Base-by-base conservation (phyloP, 345 rosid species). In the Citrus reticulata region DNA sequence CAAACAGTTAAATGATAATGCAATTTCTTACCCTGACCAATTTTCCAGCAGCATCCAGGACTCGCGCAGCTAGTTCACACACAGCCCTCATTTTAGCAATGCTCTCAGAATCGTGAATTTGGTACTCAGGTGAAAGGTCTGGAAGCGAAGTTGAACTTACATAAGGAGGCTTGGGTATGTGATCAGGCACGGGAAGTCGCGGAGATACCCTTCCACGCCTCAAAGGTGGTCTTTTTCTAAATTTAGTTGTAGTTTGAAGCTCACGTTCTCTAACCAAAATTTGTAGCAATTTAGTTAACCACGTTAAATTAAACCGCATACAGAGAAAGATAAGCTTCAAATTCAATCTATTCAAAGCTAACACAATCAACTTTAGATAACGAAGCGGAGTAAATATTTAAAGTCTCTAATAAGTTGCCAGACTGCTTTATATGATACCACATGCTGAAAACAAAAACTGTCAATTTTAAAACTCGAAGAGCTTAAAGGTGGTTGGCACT, bases 61-160 rank as follows among this genome's bases (percentile, higher is more conserved):
- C 98, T 40, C 93, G 90, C 78, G 99, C 98, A 62, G 98, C 97
- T 57, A 96, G 97, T 87, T 93, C 93, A 42, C 97, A 89, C 37
- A 98, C 97, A 82, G 95, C 98, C 83, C 83, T 91, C 98, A 93
- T 93, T 77, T 79, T 78, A 58, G 16, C 79, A 77, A 94, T 85
- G 65, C 95, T 94, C 74, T 96, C 87, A 81, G 97, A 75, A 70
- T 90, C 97, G 76, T 90, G 97, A 79, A 92, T 73, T 81, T 92
- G 99, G 74, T 84, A 74, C 54, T 93, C 90, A 9, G 84, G 85
- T 0, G 89, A 75, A 78, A 94, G 87, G 72, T 88, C 98, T 0
- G 98, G 98, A 81, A 93, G 70, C 61, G 77, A 67, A 54, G 83
- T 79, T 46, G 93, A 81, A 77, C 84, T 86, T 27, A 86, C 85